Evolutionary conservation across 148 eudicot genomes (phyloP).

Genomic region (Euryodendron excelsum): DNA sequence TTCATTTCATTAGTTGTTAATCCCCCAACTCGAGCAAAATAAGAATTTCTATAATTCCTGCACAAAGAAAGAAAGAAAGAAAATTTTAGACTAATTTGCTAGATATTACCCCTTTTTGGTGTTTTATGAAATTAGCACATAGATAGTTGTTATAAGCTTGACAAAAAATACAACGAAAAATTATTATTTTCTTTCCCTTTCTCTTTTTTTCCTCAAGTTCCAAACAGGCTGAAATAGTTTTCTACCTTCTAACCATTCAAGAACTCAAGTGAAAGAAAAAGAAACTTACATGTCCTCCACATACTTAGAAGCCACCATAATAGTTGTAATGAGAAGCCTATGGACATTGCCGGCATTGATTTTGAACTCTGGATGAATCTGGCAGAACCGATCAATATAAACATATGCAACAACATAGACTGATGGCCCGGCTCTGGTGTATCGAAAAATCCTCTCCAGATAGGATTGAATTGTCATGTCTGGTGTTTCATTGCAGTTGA

Average conservation of each 20-base stretch:
- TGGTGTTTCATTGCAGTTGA: slow-evolving; percentile 77
- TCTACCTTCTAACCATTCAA: too few species aligned
- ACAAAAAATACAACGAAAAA: too few species aligned
- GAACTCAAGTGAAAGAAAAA: neutral
- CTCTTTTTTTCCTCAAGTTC: too few species aligned
- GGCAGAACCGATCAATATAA: slow-evolving; percentile 80
- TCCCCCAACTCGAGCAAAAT: slow-evolving; percentile 92
- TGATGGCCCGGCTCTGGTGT: slow-evolving; percentile 79
- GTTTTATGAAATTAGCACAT: too few species aligned
- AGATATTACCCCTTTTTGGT: too few species aligned
- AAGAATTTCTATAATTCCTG: slow-evolving; percentile 94
- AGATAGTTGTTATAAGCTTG: too few species aligned
- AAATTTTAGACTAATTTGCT: neutral
- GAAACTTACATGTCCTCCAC: slow-evolving; percentile 82
- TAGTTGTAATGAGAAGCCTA: slow-evolving; percentile 85
- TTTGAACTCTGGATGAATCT: slow-evolving; percentile 59
- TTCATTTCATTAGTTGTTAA: slow-evolving; percentile 76
- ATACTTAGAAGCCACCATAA: slow-evolving; percentile 93
- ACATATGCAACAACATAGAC: slow-evolving; percentile 92
- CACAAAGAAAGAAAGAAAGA: neutral
- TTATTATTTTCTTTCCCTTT: too few species aligned
- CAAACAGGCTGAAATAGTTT: too few species aligned
- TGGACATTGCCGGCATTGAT: slow-evolving; percentile 77
- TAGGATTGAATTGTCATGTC: slow-evolving; percentile 84
- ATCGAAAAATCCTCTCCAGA: slow-evolving; percentile 81